Evolutionary conservation across 1,284 basidiomycete species (phyloP).

Genomic region (Porodaedalea pini): DNA sequence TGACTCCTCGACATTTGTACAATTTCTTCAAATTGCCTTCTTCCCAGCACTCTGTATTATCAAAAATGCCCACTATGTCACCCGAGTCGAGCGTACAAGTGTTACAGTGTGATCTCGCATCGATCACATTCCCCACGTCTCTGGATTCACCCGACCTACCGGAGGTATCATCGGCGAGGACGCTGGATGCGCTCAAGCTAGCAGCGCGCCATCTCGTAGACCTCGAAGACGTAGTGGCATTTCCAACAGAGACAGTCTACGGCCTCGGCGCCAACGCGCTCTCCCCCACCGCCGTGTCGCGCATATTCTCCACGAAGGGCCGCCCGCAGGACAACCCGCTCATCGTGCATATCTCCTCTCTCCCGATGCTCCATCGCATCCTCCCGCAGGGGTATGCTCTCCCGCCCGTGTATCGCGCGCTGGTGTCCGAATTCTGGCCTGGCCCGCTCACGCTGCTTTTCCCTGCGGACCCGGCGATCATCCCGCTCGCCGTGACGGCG

Average conservation of each 20-base stretch:
- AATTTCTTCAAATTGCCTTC: background rate
- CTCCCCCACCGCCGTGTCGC: slow-evolving; percentile 56
- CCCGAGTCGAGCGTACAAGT: slow-evolving; percentile 29
- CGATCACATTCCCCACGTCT: slow-evolving; percentile 47
- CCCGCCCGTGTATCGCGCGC: slow-evolving; percentile 59
- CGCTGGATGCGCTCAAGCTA: slow-evolving; percentile 42
- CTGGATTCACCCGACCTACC: slow-evolving; percentile 34
- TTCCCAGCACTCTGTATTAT: background rate
- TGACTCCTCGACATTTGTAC: background rate
- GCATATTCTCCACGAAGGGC: slow-evolving; percentile 89
- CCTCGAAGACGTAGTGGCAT: slow-evolving; percentile 63
- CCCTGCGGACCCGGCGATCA: slow-evolving; percentile 55
- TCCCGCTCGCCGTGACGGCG: slow-evolving; percentile 73
- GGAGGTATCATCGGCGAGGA: slow-evolving; percentile 41
- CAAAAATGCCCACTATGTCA: background rate
- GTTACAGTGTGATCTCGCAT: slow-evolving; percentile 51
- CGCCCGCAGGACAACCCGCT: slow-evolving; percentile 95
- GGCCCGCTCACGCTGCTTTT: slow-evolving; percentile 93
- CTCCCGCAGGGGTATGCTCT: slow-evolving; percentile 62
- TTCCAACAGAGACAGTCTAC: slow-evolving; percentile 98
- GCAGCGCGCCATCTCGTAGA: slow-evolving; percentile 48
- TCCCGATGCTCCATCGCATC: slow-evolving; percentile 73
- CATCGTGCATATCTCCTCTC: slow-evolving; percentile 93
- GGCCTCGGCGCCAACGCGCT: slow-evolving; percentile 90
- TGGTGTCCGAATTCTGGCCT: slow-evolving; percentile 92